Evolutionary conservation across 768 basidiomycete genomes (phyloP).

Genomic region (Mycena latifolia): DNA sequence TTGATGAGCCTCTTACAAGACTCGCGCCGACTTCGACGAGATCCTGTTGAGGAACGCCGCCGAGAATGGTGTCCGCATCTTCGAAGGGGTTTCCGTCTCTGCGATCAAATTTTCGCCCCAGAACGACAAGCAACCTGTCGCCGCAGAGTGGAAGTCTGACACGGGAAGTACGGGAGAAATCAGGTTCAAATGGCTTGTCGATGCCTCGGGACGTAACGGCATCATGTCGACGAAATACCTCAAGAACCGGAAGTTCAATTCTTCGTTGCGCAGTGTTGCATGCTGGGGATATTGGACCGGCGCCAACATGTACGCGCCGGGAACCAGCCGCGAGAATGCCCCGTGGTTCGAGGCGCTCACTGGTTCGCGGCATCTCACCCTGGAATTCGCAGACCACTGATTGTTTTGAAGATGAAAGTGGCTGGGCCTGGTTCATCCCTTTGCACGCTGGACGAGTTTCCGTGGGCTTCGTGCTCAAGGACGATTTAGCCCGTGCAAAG

Average conservation of each 20-base stretch:
- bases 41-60: slow-evolving; percentile 69
- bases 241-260: background rate
- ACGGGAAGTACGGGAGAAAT: slow-evolving; percentile 53
- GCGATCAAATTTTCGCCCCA: slow-evolving; percentile 56
- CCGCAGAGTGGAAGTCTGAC: slow-evolving; percentile 53
- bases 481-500: no score
- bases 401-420: background rate
- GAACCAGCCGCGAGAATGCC: background rate
- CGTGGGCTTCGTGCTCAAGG: background rate
- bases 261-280: background rate
- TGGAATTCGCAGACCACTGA: no score
- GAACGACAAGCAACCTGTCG: slow-evolving; percentile 47
- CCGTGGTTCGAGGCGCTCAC: background rate
- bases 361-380: background rate
- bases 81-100: slow-evolving; percentile 58
- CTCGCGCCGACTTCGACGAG: slow-evolving; percentile 68
- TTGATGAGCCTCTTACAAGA: slow-evolving; percentile 43
- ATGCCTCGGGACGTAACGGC: slow-evolving; percentile 72
- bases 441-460: background rate
- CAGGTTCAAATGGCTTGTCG: slow-evolving; percentile 73
- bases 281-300: background rate
- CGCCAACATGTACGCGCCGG: background rate
- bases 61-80: slow-evolving; percentile 59
- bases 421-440: background rate
- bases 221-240: slow-evolving; percentile 5